Conservation (phyloP, 2,329 filamentous ascomycete genomes). For the Volutella citrinella region DNA sequence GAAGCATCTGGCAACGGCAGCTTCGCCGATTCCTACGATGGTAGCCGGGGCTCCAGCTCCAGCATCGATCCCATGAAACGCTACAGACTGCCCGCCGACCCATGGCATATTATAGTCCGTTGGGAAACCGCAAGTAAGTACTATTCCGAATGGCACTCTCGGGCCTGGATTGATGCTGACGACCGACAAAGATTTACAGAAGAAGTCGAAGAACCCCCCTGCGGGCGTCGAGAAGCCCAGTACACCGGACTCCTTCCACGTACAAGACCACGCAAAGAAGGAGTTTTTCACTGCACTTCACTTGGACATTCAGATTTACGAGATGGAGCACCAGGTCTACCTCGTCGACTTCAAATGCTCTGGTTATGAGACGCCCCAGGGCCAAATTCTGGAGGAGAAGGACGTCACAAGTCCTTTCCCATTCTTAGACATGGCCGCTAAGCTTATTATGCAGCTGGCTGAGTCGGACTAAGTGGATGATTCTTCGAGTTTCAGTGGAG, state of each 20-base stretch:
- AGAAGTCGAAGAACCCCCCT: conserved; percentile 15
- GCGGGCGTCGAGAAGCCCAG: conserved; percentile 13
- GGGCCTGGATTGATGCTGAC: too few species aligned
- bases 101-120: conserved; percentile 90
- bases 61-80: conserved; percentile 55
- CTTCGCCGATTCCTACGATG: conserved; percentile 38
- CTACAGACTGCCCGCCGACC: conserved; percentile 87
- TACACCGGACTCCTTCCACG: conserved; percentile 36
- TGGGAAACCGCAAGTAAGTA: conserved; percentile 81
- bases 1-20: conserved; percentile 36
- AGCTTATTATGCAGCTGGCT: conserved; percentile 88
- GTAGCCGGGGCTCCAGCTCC: conserved; percentile 34
- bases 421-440: conserved; percentile 89
- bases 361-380: conserved; percentile 80
- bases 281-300: conserved; percentile 82
- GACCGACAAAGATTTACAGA: conserved; percentile 32
- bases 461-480: conserved; percentile 59
- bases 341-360: conserved; percentile 99
- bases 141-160: too few species aligned
- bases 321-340: conserved; percentile 88
- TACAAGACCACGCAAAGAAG: conserved; percentile 39
- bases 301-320: conserved; percentile 93
- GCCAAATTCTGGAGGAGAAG: conserved; percentile 82
- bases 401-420: conserved; percentile 93
- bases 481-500: conserved; percentile 1